Percentiles rank a stretch among this genome's conserved stretches.
These are phyloP conservation scores for Aspergillus amoenus DNA, from an alignment of 2,329 filamentous ascomycete genomes.

Conservation along the genomic window DNA sequence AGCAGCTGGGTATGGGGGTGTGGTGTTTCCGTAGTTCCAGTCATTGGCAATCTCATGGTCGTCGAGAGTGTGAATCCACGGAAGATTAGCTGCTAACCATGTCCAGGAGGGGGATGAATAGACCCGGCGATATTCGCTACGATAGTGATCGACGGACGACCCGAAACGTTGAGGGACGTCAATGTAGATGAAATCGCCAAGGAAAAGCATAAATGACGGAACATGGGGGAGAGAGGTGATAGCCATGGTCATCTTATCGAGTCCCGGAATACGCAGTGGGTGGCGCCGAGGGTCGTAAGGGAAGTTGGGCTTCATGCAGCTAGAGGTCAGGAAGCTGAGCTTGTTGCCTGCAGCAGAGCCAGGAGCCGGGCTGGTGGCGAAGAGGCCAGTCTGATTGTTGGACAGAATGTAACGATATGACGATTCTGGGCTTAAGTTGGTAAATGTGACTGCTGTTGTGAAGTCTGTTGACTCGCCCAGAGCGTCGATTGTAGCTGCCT, in stretches of 20 bases:
- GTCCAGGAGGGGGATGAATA: slow-evolving; percentile 93
- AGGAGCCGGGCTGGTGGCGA: slow-evolving; percentile 71
- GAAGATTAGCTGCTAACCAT: slow-evolving; percentile 63
- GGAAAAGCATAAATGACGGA: slow-evolving; percentile 68
- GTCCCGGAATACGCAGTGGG: slow-evolving; percentile 76
- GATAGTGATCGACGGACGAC: slow-evolving; percentile 70
- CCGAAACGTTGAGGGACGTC: slow-evolving; percentile 85
- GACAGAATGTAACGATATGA: slow-evolving; percentile 82
- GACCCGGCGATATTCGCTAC: slow-evolving; percentile 90
- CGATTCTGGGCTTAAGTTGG: slow-evolving; percentile 67
- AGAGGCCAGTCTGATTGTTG: slow-evolving; percentile 81
- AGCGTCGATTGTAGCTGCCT: slow-evolving; percentile 64
- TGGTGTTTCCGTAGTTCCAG: slow-evolving; percentile 75
- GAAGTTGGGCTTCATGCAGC: slow-evolving; percentile 87
- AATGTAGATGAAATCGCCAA: slow-evolving; percentile 51
- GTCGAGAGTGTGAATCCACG: slow-evolving; percentile 95
- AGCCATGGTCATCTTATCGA: slow-evolving; percentile 72
- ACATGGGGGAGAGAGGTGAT: slow-evolving; percentile 53
- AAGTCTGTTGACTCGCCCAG: slow-evolving; percentile 80
- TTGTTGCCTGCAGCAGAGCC: slow-evolving; percentile 65
- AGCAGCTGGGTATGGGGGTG: slow-evolving; percentile 75
- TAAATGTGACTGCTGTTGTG: slow-evolving; percentile 69
- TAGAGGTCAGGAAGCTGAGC: slow-evolving; percentile 89
- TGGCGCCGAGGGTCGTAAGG: slow-evolving; percentile 86
- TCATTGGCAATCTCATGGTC: slow-evolving; percentile 97